Conservation (phyloP, 1,139 yeast species). For the Yamadazyma atmosphaerica region DNA sequence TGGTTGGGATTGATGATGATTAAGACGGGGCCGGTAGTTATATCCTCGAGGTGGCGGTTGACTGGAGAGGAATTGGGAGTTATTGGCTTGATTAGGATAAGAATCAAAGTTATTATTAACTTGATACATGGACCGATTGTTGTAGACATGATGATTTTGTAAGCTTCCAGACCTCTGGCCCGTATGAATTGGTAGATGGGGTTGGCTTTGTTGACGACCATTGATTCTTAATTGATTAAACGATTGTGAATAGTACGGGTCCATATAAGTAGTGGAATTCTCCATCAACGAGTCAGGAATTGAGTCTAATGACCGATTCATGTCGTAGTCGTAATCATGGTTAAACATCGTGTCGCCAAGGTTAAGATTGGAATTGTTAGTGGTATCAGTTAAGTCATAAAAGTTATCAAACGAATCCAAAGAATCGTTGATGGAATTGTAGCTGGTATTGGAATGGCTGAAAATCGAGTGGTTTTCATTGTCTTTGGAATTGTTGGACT, state of each 20-base stretch:
- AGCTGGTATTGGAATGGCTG: conserved; percentile 21
- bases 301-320: conserved; percentile 30
- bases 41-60: background rate
- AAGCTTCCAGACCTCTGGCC: conserved; percentile 8
- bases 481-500: conserved; percentile 15
- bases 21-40: conserved; percentile 3
- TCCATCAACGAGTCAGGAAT: conserved; percentile 23
- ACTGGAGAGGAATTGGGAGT: background rate
- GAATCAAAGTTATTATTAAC: conserved; percentile 9
- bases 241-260: background rate
- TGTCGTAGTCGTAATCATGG: conserved; percentile 26
- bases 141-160: background rate
- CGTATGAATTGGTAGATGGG: background rate
- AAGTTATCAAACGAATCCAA: conserved; percentile 21
- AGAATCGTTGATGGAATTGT: conserved; percentile 15
- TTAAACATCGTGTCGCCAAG: background rate
- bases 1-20: conserved; percentile 6
- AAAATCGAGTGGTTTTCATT: conserved; percentile 23
- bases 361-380: background rate
- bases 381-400: conserved; percentile 12
- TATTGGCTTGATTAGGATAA: conserved; percentile 4
- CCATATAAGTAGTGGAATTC: conserved; percentile 4
- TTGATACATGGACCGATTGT: conserved; percentile 3
- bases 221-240: conserved; percentile 4
- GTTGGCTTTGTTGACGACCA: conserved; percentile 7